Base-by-base conservation (phyloP, 2,329 filamentous ascomycete species). In the Knufia petricola region DNA sequence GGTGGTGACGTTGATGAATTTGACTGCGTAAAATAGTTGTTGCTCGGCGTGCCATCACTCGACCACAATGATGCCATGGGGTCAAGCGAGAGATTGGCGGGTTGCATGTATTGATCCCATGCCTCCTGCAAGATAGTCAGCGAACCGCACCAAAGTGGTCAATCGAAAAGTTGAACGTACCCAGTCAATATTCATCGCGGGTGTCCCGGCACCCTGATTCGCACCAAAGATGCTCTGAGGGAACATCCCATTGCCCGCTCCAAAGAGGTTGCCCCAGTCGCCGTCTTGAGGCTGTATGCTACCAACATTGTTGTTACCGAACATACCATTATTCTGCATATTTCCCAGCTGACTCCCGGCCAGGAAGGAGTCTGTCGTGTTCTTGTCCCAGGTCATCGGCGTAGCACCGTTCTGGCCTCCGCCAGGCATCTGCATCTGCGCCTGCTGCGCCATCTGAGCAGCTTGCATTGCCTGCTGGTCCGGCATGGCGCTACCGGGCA, bases 91-190 rank as follows among this genome's bases (percentile, higher is more conserved):
- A 76, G 71, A 46, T 76, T 78, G 10, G 51, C 43, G 4, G 55
- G 52, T 61, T 84, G 80, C 41, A 84, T 77, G 57, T 83, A 84
- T 4, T 73, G 77, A 60, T 85, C 81, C 80, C 80, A 84, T 23
- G 79, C 78, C 53, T 82, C 77, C 79, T 82, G 55, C 55, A 24
- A 40, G 43, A 47, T 34, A 36, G 61, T 67, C 48, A 65, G n/a
- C n/a, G n/a, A n/a, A n/a, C n/a, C n/a, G n/a, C n/a, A n/a, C n/a
- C n/a, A n/a, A n/a, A n/a, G n/a, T n/a, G n/a, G n/a, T n/a, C n/a
- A 42, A 20, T 13, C 39, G 2, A 44, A 23, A 32, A 48, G 38
- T 1, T 10, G n/a, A 26, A 56, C 75, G 63, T 70, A 84, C 81
- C 78, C 78, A 82, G 52, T 81, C 78, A 52, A 82, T 64, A 58